A percentile compares a stretch with the other conserved stretches of the same genome.
phyloP scores from a whole-genome alignment of 2,329 filamentous ascomycete genomes.

The Cladosporium sp. region DNA sequence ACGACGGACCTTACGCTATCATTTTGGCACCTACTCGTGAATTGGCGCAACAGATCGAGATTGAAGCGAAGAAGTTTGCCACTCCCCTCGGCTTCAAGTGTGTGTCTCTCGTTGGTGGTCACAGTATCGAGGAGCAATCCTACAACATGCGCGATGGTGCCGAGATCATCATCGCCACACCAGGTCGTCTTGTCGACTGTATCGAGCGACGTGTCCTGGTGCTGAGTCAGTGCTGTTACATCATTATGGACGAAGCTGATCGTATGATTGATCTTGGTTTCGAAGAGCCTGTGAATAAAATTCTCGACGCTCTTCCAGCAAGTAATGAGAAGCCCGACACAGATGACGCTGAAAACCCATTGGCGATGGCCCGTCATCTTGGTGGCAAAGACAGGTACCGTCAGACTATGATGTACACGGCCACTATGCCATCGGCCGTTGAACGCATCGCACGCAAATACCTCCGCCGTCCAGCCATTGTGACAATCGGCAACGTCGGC shows the following conservation, averaged over 20 bases:
- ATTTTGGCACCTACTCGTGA: slow-evolving; percentile 96
- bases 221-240: slow-evolving; percentile 93
- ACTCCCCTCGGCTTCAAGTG: slow-evolving; percentile 87
- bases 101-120: slow-evolving; percentile 96
- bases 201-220: slow-evolving; percentile 92
- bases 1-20: slow-evolving; percentile 95
- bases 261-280: slow-evolving; percentile 99
- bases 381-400: slow-evolving; percentile 78
- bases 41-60: slow-evolving; percentile 94
- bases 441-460: slow-evolving; percentile 98
- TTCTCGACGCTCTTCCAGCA: slow-evolving; percentile 89
- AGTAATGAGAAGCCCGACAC: slow-evolving; percentile 93
- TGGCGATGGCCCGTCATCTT: slow-evolving; percentile 79
- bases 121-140: slow-evolving; percentile 90
- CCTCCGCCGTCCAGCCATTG: slow-evolving; percentile 85
- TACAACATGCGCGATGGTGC: slow-evolving; percentile 88
- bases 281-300: slow-evolving; percentile 96
- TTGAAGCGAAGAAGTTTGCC: slow-evolving; percentile 91
- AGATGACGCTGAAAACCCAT: slow-evolving; percentile 83
- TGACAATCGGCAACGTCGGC: slow-evolving; percentile 90
- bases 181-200: slow-evolving; percentile 93
- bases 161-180: slow-evolving; percentile 98
- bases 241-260: slow-evolving; percentile 99
- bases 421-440: slow-evolving; percentile 90
- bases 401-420: slow-evolving; percentile 99